Base-by-base conservation (phyloP, 495 filamentous ascomycete genomes). In the Penicillium verhagenii region DNA sequence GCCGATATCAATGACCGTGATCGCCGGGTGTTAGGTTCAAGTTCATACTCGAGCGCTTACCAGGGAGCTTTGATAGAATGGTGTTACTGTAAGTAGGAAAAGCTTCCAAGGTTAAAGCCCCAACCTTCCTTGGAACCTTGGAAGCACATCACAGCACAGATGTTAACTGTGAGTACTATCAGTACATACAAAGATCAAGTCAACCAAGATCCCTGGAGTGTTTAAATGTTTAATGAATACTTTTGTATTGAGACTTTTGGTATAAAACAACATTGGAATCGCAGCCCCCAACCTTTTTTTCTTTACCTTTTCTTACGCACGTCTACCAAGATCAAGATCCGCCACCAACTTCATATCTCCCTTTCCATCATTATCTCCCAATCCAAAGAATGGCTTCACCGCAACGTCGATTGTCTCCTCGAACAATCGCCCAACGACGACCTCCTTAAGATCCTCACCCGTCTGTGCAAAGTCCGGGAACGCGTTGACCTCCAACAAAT, bases 391-490 rank as follows among this genome's bases (percentile, higher is more conserved):
- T 7, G 78, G 78, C 62, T 67, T 74, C 1, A 93, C 84, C 24
- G 78, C 90, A 57, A 80, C 70, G 48, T 82, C 76, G 13, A 96
- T 79, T 19, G 87, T 86, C 40, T 79, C 87, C 61, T 83, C 80
- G 78, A 92, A 92, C 52, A 98, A 72, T 25, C 86, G 87, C 4
- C 73, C 77, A 11, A 98, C 85, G 50, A 97, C 69, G 26, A 55
- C 54, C 5, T 74, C 80, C 61, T 75, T 85, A 53, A 90, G 68
- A 45, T 86, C 82, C 10, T 82, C 84, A 2, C 94, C 93, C 11
- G 91, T 96, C 81, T 97, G 93, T 63, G 70, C 82, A 63, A 97
- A 97, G 71, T 98, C 94, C 42, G 94, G 94, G 69, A 92, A 98
- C 1, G 93, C 88, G 72, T 98, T 98, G n/a, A 96, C 81, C 76